Percentiles rank a stretch among this genome's conserved stretches.
Conservation (phyloP, 495 filamentous ascomycete genomes). For the Poronia punctata region DNA sequence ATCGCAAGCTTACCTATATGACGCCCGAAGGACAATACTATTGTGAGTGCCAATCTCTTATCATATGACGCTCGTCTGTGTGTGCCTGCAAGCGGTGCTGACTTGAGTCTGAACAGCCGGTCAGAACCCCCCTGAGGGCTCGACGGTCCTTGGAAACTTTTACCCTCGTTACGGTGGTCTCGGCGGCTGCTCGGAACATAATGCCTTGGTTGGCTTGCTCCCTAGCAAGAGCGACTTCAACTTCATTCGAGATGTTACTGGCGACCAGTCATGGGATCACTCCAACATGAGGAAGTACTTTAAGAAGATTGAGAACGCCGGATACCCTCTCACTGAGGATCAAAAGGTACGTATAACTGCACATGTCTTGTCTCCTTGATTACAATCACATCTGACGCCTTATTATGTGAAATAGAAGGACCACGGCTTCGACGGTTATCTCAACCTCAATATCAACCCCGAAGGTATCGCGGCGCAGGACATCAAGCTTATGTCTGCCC, state of each 20-base stretch:
- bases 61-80: no score
- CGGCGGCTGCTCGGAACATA: slow-evolving; percentile 47
- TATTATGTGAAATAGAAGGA: slow-evolving; percentile 26
- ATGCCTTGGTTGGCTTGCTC: slow-evolving; percentile 38
- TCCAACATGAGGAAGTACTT: slow-evolving; percentile 45
- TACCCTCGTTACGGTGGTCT: slow-evolving; percentile 43
- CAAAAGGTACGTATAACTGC: no score
- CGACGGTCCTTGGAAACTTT: slow-evolving; percentile 37
- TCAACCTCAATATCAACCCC: slow-evolving; percentile 28
- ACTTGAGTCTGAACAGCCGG: slow-evolving; percentile 13
- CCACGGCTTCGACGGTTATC: slow-evolving; percentile 46
- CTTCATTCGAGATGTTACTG: slow-evolving; percentile 40
- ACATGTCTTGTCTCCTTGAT: no score
- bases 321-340: no score
- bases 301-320: slow-evolving; percentile 43
- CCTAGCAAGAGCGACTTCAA: slow-evolving; percentile 41
- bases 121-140: slow-evolving; percentile 31
- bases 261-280: slow-evolving; percentile 40
- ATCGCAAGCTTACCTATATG: slow-evolving; percentile 40
- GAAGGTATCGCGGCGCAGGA: slow-evolving; percentile 40
- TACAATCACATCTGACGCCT: no score
- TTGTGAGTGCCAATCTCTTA: slow-evolving; percentile 8
- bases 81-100: no score
- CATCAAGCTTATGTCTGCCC: slow-evolving; percentile 41
- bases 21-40: slow-evolving; percentile 34